Evolutionary conservation across 2,329 filamentous ascomycete species (phyloP).

Genomic region (Phialophora expanda): DNA sequence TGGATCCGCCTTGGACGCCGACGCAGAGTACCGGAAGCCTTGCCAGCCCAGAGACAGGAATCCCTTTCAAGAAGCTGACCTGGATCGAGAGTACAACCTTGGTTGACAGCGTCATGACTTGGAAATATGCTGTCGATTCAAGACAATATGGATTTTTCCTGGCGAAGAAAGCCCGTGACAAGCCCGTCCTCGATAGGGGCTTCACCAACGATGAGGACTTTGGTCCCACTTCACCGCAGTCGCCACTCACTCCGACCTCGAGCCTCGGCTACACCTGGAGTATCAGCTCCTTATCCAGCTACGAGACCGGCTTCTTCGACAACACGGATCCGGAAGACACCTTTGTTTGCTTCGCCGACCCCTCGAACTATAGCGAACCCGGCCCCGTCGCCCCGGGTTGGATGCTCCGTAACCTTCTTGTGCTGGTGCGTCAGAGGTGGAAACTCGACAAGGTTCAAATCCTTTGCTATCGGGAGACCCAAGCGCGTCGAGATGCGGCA

Average conservation of each 20-base stretch:
- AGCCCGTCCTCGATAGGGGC: slow-evolving; percentile 26
- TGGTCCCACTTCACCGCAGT: slow-evolving; percentile 39
- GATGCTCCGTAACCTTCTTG: slow-evolving; percentile 87
- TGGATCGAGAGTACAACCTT: slow-evolving; percentile 75
- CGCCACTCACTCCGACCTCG: slow-evolving; percentile 57
- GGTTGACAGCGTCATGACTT: slow-evolving; percentile 83
- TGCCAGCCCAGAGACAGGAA: slow-evolving; percentile 36
- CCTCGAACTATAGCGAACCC: slow-evolving; percentile 87
- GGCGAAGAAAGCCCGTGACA: slow-evolving; percentile 71
- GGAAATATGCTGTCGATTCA: slow-evolving; percentile 79
- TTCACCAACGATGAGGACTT: slow-evolving; percentile 42
- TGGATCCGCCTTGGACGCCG: slow-evolving; percentile 80
- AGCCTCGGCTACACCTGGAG: slow-evolving; percentile 75
- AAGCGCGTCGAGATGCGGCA: slow-evolving; percentile 75
- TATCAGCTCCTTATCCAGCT: slow-evolving; percentile 74
- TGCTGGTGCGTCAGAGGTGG: slow-evolving; percentile 83
- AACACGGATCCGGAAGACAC: slow-evolving; percentile 72
- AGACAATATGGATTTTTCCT: slow-evolving; percentile 95
- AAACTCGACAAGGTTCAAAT: slow-evolving; percentile 77
- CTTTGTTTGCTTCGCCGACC: slow-evolving; percentile 87
- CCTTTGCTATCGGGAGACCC: slow-evolving; percentile 86
- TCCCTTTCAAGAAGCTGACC: slow-evolving; percentile 55
- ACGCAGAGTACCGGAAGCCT: slow-evolving; percentile 39
- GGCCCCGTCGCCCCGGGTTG: slow-evolving; percentile 95
- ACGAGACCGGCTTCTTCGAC: slow-evolving; percentile 87